phyloP scores from a whole-genome alignment of 352 stramenopile genomes.

The Phytophthora boehmeriae region DNA sequence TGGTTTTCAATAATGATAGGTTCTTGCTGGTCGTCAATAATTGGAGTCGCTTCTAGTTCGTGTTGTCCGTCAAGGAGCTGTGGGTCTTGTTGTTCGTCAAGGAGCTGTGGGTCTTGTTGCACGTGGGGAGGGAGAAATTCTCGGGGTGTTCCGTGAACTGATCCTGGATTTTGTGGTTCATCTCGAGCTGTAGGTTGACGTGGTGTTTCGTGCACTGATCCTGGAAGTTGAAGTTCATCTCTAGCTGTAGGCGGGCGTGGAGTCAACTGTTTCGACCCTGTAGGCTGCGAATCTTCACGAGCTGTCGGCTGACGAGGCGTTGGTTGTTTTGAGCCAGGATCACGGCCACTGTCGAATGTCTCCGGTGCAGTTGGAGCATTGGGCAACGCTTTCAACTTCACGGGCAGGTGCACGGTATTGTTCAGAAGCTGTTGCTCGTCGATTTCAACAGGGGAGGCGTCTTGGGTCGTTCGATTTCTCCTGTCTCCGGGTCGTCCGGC shows the following conservation, averaged over 20 bases:
- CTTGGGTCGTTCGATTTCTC: conserved; percentile 68
- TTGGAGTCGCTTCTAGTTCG: conserved; percentile 2
- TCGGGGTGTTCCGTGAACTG: conserved; percentile 16
- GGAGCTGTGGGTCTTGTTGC: not conserved
- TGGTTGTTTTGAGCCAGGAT: conserved; percentile 1
- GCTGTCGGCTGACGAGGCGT: conserved; percentile 1
- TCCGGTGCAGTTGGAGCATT: conserved; percentile 26
- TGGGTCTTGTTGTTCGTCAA: not conserved
- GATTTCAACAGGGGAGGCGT: conserved; percentile 52
- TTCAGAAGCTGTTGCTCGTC: conserved; percentile 31
- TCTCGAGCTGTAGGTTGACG: conserved; percentile 17
- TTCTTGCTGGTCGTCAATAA: not conserved
- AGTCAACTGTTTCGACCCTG: conserved; percentile 17
- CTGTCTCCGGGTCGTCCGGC: conserved; percentile 66
- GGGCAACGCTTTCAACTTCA: conserved; percentile 22
- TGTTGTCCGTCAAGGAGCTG: not conserved
- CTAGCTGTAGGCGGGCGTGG: conserved; percentile 15
- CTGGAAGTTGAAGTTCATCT: conserved; percentile 16
- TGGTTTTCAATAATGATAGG: not conserved
- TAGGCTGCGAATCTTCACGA: not conserved
- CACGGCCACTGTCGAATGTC: conserved; percentile 7
- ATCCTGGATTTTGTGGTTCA: conserved; percentile 9
- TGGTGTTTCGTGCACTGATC: conserved; percentile 28
- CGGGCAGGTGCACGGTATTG: conserved; percentile 21
- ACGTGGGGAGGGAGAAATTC: not conserved